Conservation (phyloP, 2,329 filamentous ascomycete species). For the Beauveria sp. region DNA sequence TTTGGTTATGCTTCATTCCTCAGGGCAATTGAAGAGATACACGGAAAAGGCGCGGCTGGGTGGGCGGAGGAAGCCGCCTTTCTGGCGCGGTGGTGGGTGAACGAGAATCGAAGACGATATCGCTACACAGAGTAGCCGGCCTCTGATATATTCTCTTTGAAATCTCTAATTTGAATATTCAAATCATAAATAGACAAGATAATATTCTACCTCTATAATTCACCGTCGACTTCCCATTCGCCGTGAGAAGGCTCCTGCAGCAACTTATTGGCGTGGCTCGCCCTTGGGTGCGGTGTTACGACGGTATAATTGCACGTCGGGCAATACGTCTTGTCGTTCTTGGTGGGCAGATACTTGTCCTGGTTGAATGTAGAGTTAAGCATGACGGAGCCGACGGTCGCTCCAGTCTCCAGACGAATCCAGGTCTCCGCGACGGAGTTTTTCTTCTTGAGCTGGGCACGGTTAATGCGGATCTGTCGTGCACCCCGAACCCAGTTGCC, state of each 20-base stretch:
- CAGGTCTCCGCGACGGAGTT: slow-evolving; percentile 45
- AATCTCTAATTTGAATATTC: not conserved
- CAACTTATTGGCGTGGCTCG: not conserved
- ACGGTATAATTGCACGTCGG: slow-evolving; percentile 15
- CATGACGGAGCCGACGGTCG: slow-evolving; percentile 41
- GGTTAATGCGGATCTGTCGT: slow-evolving; percentile 44
- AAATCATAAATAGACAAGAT: not conserved
- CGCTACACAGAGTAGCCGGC: slow-evolving; percentile 18
- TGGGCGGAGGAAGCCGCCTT: slow-evolving; percentile 23
- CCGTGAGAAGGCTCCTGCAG: not conserved
- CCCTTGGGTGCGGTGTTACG: slow-evolving; percentile 8
- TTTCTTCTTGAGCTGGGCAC: slow-evolving; percentile 28
- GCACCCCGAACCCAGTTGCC: slow-evolving; percentile 55
- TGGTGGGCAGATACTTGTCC: slow-evolving; percentile 44
- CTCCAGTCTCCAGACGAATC: slow-evolving; percentile 52
- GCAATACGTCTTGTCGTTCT: slow-evolving; percentile 28
- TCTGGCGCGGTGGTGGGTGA: slow-evolving; percentile 27
- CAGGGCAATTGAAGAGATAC: not conserved
- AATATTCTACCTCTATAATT: not conserved
- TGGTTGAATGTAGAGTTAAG: slow-evolving; percentile 53
- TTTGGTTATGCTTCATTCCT: not conserved
- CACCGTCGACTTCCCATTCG: not conserved
- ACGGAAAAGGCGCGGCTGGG: not conserved
- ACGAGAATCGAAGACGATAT: slow-evolving; percentile 28
- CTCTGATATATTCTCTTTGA: not conserved